Conservation (phyloP, 148 eudicot species). For the Vaccinium myrtillus region DNA sequence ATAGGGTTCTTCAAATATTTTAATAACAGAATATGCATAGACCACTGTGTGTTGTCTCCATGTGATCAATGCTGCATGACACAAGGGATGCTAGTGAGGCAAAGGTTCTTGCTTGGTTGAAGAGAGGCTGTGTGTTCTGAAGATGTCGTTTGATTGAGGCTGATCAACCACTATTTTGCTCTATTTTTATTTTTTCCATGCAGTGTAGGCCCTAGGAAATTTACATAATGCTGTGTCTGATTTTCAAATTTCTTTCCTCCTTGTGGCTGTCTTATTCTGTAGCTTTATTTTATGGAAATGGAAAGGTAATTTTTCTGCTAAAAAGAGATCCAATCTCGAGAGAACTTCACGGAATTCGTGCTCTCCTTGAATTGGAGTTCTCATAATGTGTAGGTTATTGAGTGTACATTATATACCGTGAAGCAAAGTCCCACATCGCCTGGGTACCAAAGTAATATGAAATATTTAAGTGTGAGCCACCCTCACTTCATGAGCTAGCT, state of each 20-base stretch:
- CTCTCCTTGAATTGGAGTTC: not conserved
- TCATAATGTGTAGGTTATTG: not conserved
- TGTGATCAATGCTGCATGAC: not conserved
- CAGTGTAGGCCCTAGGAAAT: not conserved
- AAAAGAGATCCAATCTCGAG: not conserved
- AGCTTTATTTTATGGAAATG: not conserved
- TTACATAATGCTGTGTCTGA: not conserved
- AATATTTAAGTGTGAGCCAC: no score
- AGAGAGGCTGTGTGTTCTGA: not conserved
- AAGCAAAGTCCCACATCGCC: no score
- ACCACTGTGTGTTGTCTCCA: not conserved
- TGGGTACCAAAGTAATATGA: no score
- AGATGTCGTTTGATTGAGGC: not conserved
- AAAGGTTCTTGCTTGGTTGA: constrained; percentile 8
- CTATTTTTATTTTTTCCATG: not conserved
- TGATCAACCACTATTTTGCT: not conserved
- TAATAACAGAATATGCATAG: not conserved
- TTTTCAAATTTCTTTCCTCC: not conserved
- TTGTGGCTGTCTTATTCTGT: not conserved
- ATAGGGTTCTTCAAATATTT: not conserved
- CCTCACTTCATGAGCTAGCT: no score
- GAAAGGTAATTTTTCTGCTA: not conserved
- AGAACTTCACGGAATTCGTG: not conserved
- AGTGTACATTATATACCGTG: no score
- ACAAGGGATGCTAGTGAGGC: not conserved